These are phyloP conservation scores for Gastrolobium bilobum DNA, from an alignment of 306 rosid genomes.

Conservation along the genomic window DNA sequence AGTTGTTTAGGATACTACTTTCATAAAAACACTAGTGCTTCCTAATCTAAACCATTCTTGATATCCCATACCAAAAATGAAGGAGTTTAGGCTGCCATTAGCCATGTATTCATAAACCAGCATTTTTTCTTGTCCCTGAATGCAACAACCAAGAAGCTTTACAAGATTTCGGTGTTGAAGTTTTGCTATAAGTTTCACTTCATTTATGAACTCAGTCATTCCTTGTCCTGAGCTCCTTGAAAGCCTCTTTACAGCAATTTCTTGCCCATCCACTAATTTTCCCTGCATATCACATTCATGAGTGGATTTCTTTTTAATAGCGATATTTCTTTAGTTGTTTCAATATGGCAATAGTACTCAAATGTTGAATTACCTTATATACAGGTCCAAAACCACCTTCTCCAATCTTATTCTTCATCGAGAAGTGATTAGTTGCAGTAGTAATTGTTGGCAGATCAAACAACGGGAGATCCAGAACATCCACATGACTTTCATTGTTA, in stretches of 20 bases:
- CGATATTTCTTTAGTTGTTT: background rate
- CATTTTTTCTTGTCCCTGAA: constrained; percentile 50
- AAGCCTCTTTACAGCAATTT: constrained; percentile 59
- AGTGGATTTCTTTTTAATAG: background rate
- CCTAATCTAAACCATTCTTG: background rate
- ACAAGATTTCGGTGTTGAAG: constrained; percentile 65
- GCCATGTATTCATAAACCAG: constrained; percentile 44
- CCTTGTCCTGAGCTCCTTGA: constrained; percentile 54
- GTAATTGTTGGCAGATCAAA: constrained; percentile 47
- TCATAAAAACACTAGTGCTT: background rate
- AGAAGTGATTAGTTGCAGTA: constrained; percentile 47
- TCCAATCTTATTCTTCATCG: constrained; percentile 51
- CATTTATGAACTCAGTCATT: constrained; percentile 51
- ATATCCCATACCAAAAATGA: constrained; percentile 46
- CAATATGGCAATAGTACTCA: background rate
- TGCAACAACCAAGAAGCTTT: constrained; percentile 62
- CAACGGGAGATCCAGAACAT: constrained; percentile 57
- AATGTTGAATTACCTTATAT: constrained; percentile 46
- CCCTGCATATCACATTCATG: constrained; percentile 44
- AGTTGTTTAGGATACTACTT: background rate
- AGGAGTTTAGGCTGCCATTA: constrained; percentile 42
- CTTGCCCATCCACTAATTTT: constrained; percentile 42
- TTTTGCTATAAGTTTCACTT: constrained; percentile 54
- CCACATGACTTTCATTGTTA: constrained; percentile 44
- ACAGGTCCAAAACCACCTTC: constrained; percentile 67